A percentile compares a stretch with the other conserved stretches of the same genome.
phyloP scores from a whole-genome alignment of 1,139 yeast genomes.

The Sugiyamaella neomexicana region DNA sequence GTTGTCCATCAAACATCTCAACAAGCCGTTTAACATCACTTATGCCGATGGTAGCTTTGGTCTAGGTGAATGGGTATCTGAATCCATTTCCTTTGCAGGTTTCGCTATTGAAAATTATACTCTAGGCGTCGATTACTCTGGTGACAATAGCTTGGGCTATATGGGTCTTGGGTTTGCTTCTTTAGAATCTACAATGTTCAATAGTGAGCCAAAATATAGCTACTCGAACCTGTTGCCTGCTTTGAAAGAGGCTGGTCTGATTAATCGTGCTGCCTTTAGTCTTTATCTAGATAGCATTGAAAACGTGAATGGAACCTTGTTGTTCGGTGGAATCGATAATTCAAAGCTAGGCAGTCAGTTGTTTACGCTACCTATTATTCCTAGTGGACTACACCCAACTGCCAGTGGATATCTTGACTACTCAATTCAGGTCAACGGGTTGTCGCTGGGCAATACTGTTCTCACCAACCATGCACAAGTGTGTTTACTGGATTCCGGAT shows the following conservation, averaged over 20 bases:
- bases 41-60: conserved; percentile 38
- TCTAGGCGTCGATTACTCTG: conserved; percentile 22
- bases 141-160: conserved; percentile 16
- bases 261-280: conserved; percentile 53
- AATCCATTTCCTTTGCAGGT: conserved; percentile 38
- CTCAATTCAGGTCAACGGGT: conserved; percentile 18
- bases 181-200: conserved; percentile 21
- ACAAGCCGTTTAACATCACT: conserved; percentile 24
- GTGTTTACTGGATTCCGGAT: conserved; percentile 49
- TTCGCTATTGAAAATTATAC: conserved; percentile 17
- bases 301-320: conserved; percentile 49
- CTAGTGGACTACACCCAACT: conserved; percentile 17
- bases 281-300: conserved; percentile 50
- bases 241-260: conserved; percentile 50
- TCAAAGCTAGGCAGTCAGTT: conserved; percentile 53
- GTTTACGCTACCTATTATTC: conserved; percentile 34
- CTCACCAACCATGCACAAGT: conserved; percentile 35
- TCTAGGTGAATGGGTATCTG: conserved; percentile 51
- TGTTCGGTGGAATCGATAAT: conserved; percentile 61
- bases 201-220: conserved; percentile 18
- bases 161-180: conserved; percentile 29
- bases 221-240: conserved; percentile 50
- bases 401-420: conserved; percentile 22
- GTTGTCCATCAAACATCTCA: conserved; percentile 16
- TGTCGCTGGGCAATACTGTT: conserved; percentile 16